phyloP scores from a whole-genome alignment of 73 alveolate species.

The Symbiodinium pilosum region DNA sequence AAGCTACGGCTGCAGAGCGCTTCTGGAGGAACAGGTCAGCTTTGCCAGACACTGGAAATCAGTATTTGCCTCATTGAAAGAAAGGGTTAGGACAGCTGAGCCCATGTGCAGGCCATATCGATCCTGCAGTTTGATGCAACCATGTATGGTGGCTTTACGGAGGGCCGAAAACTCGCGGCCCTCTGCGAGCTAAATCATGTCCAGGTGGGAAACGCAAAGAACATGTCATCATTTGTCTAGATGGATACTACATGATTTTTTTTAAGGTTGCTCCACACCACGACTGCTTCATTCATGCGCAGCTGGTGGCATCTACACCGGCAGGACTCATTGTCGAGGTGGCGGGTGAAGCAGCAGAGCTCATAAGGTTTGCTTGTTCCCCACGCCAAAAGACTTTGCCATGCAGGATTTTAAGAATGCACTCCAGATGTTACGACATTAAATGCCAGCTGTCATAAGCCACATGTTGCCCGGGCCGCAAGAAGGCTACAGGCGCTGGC shows the following conservation, averaged over 20 bases:
- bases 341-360: not conserved
- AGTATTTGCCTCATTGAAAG: too few relatives aligned
- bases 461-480: too few relatives aligned
- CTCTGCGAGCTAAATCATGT: conserved; percentile 86
- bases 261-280: conserved; percentile 61
- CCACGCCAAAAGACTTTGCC: too few relatives aligned
- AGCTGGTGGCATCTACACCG: conserved; percentile 70
- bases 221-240: too few relatives aligned
- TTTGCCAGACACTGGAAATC: too few relatives aligned
- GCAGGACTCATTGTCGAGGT: conserved; percentile 91
- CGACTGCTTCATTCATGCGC: conserved; percentile 89
- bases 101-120: conserved; percentile 67
- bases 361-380: too few relatives aligned
- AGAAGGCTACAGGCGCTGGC: too few relatives aligned
- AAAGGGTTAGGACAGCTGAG: too few relatives aligned
- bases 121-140: conserved; percentile 91
- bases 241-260: too few relatives aligned
- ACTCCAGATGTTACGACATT: not conserved
- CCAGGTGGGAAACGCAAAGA: not conserved
- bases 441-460: too few relatives aligned
- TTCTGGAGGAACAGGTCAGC: conserved; percentile 11
- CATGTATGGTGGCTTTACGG: conserved; percentile 89
- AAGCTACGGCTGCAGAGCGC: conserved; percentile 71
- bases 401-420: not conserved
- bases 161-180: conserved; percentile 78